Base-by-base conservation (phyloP, 805 yeast genomes). In the Candida maris region DNA sequence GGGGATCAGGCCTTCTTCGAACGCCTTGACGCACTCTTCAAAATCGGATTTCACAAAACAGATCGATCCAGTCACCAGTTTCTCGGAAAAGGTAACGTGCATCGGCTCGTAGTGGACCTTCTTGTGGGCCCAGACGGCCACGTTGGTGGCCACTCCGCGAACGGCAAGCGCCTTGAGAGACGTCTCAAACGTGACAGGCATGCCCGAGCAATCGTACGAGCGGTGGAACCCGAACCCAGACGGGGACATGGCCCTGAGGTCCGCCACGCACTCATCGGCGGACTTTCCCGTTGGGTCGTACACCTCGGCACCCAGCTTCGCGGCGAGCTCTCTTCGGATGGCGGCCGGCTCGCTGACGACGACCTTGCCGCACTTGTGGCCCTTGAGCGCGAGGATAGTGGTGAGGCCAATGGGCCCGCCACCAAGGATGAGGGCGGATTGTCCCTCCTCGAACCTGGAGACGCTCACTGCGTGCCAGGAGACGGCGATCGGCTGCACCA, bases 391-490 rank as follows among this genome's bases (percentile, higher is more conserved):
- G 30, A 77, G 56, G n/a, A 76, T 61, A 3, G 79, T 67, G 16
- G 81, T 74, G 17, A 79, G 57, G 5, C 83, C 82, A 49, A 77
- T 76, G 10, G 81, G 79, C 4, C 83, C 83, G n/a, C 75, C 73
- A 15, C 82, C 81, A 7, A 77, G 49, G 13, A 77, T 71, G 28
- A 75, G 54, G 6, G 77, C 79, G 5, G 68, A 54, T 37, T 51
- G 63, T 19, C 78, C 79, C 16, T 50, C 57, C 37, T 62, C 51
- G 46, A 73, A 70, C 13, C 48, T 52, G 0, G 77, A 60, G 4
- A 68, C 59, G 39, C 68, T 63, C 21, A 71, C 71, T 3, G 80
- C 81, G 46, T 77, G 83, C 79, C 79, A 71, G 15, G 73, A 64
- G 35, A 75, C 81, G 4, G 79, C 68, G 31, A 77, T 57, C 8